These are phyloP conservation scores for Sisymbrium irio DNA, from an alignment of 345 rosid genomes.

Conservation along the genomic window DNA sequence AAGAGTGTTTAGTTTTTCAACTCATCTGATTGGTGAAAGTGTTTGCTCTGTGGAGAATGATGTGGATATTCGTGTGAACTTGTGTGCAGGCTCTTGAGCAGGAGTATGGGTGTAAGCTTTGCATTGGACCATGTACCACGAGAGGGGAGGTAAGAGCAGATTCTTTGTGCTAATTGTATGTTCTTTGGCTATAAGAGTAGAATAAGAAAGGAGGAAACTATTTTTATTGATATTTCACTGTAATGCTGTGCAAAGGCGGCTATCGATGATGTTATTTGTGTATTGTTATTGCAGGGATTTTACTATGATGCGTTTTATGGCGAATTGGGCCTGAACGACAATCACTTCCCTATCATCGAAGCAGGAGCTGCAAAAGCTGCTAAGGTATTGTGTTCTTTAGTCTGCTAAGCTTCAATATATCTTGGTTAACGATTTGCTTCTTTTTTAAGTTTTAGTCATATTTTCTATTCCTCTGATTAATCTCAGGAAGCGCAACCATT, in stretches of 20 bases:
- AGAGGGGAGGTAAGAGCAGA: slow-evolving; percentile 78
- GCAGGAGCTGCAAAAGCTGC: slow-evolving; percentile 68
- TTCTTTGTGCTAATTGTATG: not conserved
- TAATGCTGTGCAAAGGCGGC: not conserved
- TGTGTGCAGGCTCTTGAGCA: slow-evolving; percentile 68
- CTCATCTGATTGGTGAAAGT: not conserved
- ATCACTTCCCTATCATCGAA: slow-evolving; percentile 77
- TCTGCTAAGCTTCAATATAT: slow-evolving; percentile 5
- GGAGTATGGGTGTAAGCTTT: slow-evolving; percentile 85
- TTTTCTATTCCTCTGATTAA: not conserved
- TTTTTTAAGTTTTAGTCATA: not conserved
- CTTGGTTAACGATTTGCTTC: not conserved
- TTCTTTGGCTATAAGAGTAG: not conserved
- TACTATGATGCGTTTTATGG: slow-evolving; percentile 96
- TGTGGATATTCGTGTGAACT: not conserved
- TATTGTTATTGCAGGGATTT: slow-evolving; percentile 67
- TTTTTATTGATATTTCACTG: not conserved
- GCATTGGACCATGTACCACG: slow-evolving; percentile 98
- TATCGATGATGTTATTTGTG: slow-evolving; percentile 11
- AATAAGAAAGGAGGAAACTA: not conserved
- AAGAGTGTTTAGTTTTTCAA: not conserved
- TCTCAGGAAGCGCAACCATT: slow-evolving; percentile 84
- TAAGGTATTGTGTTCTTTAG: slow-evolving; percentile 45
- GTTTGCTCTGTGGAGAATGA: not conserved
- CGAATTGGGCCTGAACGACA: slow-evolving; percentile 81